Percentiles rank a stretch among this genome's conserved stretches.
phyloP scores from a whole-genome alignment of 352 stramenopile genomes.

The Hyaloperonospora brassicae region DNA sequence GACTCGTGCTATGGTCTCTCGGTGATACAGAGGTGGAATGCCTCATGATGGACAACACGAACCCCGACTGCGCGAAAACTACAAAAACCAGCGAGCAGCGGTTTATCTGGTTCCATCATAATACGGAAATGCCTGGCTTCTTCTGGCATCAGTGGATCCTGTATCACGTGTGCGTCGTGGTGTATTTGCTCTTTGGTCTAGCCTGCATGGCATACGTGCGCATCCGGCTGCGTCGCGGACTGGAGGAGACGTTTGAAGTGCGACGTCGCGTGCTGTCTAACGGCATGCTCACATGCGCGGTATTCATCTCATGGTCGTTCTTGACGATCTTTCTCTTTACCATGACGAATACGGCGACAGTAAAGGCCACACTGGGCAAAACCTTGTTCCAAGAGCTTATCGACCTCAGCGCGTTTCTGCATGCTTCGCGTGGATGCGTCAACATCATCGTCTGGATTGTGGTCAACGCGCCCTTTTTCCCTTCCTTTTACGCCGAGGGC shows the following conservation, averaged over 20 bases:
- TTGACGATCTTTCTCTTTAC: conserved; percentile 63
- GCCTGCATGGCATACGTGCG: conserved; percentile 72
- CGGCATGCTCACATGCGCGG: conserved; percentile 68
- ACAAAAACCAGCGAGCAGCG: conserved; percentile 27
- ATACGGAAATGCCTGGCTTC: conserved; percentile 64
- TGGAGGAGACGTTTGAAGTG: conserved; percentile 84
- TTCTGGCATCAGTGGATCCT: conserved; percentile 79
- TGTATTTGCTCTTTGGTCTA: conserved; percentile 68
- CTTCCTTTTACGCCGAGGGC: conserved; percentile 28
- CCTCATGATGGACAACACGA: conserved; percentile 13
- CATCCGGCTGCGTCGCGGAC: conserved; percentile 53
- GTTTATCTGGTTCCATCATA: conserved; percentile 83
- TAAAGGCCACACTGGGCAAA: conserved; percentile 33
- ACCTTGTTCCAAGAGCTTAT: conserved; percentile 53
- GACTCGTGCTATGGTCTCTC: conserved; percentile 53
- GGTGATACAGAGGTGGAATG: conserved; percentile 32
- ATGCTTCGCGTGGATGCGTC: conserved; percentile 63
- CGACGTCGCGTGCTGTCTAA: conserved; percentile 67
- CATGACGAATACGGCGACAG: conserved; percentile 37
- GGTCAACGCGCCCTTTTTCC: conserved; percentile 59
- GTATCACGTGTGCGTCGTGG: conserved; percentile 74
- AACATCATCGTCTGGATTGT: conserved; percentile 85
- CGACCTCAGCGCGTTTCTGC: conserved; percentile 68
- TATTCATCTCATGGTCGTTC: conserved; percentile 83
- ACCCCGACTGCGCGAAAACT: conserved; percentile 20